Base-by-base conservation (phyloP, 1,284 basidiomycete species). In the Pascua guehoae region DNA sequence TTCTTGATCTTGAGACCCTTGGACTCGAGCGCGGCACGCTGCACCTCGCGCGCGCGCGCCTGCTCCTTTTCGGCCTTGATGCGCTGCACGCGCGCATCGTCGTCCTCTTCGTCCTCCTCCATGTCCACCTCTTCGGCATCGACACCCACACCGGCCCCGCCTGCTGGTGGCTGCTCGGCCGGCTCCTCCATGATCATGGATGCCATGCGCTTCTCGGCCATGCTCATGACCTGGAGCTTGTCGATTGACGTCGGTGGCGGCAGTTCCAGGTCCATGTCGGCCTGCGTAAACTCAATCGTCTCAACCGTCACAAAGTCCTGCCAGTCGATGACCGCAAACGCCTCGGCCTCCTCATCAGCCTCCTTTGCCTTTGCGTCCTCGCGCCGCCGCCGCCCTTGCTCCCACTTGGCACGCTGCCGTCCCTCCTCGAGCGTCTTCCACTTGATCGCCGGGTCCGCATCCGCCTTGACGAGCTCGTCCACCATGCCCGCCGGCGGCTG, bases 261-360 rank as follows among this genome's bases (percentile, higher is more conserved):
- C 32, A 99, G 81, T 69, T 98, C 93, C 36, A 93, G 86, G 44
- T 86, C 85, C 58, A 89, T 86, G 73, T 98, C 96, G 5, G 88
- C 88, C 51, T 88, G 86, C 11, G 96, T 98, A 70, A 98, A 96
- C 75, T 98, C 96, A 66, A 98, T 97, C 17, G 95, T 98, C 72
- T 97, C 92, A 15, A 98, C 96, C 58, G 97, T 91, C 51, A 94
- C 91, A 79, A 98, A 98, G 77, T 98, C 96, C 71, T 98, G 92
- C 96, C 96, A 99, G 74, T 98, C 96, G 70, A 99, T 98, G 72
- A 94, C 90, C 48, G 91, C 89, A 71, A 97, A 93, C 10, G 91
- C 92, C 51, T 66, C 57, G 36, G 66, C 64, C 58, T 76, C 74
- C 56, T 75, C 89, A 73, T 98, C 93, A 63, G 88, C 86, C 66